Evolutionary conservation across 108 stramenopile genomes (phyloP).

Genomic region (Discostella pseudostelligera): DNA sequence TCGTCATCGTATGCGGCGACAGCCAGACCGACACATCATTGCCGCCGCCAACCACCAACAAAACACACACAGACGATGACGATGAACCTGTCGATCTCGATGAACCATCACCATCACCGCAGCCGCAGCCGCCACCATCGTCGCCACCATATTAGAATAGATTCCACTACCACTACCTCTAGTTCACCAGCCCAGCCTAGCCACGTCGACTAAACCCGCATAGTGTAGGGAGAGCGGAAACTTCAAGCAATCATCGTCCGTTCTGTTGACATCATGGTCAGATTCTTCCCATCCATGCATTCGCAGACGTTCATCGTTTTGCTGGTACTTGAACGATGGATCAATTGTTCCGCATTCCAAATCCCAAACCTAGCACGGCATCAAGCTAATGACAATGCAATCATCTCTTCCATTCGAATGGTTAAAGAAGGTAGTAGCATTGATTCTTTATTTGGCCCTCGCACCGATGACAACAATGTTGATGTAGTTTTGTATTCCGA

Average conservation of each 20-base stretch:
- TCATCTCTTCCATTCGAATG: constrained; percentile 3
- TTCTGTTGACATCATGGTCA: not conserved
- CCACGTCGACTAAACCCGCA: too few species aligned
- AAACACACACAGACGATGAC: too few species aligned
- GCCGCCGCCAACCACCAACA: too few species aligned
- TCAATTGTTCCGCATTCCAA: constrained; percentile 2
- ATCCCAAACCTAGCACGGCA: not conserved
- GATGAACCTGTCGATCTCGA: too few species aligned
- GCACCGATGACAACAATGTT: constrained; percentile 41
- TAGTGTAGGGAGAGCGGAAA: too few species aligned
- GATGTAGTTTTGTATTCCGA: constrained; percentile 49
- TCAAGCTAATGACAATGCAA: not conserved
- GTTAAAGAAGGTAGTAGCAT: not conserved
- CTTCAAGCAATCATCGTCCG: not conserved
- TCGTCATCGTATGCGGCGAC: too few species aligned
- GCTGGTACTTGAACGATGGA: constrained; percentile 1
- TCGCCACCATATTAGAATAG: too few species aligned
- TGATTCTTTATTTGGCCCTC: constrained; percentile 16
- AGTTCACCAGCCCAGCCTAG: too few species aligned
- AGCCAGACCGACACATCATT: too few species aligned
- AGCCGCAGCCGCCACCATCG: too few species aligned
- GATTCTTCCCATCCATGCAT: not conserved
- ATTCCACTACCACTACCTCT: too few species aligned
- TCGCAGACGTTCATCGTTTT: constrained; percentile 1
- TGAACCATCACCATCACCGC: too few species aligned